Evolutionary conservation across 129 eudicot species (phyloP), one percentile per base, ranked within the genome.

Genomic region (Flaveria sonorensis): DNA sequence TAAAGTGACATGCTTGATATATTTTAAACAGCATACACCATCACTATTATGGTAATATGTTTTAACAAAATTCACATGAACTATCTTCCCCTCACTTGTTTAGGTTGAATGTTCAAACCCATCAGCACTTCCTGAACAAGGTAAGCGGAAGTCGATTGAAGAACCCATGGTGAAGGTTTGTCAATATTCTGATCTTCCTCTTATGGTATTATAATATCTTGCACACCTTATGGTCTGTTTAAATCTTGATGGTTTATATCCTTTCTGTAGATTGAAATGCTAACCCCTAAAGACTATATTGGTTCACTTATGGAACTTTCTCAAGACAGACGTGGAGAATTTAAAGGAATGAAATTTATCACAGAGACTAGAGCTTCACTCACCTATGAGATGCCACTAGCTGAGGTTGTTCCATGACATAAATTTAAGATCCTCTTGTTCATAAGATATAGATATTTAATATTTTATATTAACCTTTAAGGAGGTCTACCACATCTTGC

Each of bases 21-120:
- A 55, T 20, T 20, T 52, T 55, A 8, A 56, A 56, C 62, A 19
- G 28, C 2, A 19, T 20, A 20, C 28, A 19, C 4, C 23, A 30
- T 30, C 21, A n/a, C 6, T 63, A 30, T 30, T 63, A 12, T 61
- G 69, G 23, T 24, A 63, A 30, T 63, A 63, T 63, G 69, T 63
- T 30, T 13, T 32, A 63, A 30, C 46, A 15, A 30, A 62, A 30
- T 63, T 30, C 18, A 63, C 24, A 14, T 63, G 46, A 63, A 32
- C 69, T 30, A 40, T 50, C 47, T 48, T 53, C 70, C 23, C 40
- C 32, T 28, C 47, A 42, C 50, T 71, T 81, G 20, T 81, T 23
- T 83, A 93, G 98, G 88, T 93, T 51, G 94, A 89, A 80, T 95
- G 99, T 78, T 95, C 99, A 70, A 95, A 95, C 81, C 99, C 99